Evolutionary conservation across 345 rosid genomes (phyloP).

Genomic region (Euphorbia lathyris): DNA sequence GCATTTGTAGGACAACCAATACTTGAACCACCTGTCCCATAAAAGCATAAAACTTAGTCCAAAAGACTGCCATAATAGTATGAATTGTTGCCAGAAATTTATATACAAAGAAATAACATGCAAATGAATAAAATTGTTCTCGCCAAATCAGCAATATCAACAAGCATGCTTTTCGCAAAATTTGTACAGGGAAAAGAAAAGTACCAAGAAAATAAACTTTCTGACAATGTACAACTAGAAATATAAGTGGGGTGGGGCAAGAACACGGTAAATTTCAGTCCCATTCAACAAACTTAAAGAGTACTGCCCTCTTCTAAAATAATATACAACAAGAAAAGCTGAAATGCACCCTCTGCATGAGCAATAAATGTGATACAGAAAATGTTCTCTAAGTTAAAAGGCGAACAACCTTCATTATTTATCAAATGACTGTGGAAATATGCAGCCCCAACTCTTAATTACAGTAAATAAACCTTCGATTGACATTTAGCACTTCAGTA

Average conservation of each 20-base stretch:
- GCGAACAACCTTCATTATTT: not conserved
- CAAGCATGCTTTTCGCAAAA: not conserved
- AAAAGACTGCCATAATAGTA: conserved; percentile 1
- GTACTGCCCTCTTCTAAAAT: not conserved
- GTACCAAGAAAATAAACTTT: not conserved
- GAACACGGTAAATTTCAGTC: not conserved
- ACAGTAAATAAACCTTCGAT: not conserved
- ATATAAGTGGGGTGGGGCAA: not conserved
- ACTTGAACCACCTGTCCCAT: conserved; percentile 77
- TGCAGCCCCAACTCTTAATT: not conserved
- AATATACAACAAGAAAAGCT: not conserved
- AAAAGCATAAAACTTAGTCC: conserved; percentile 17
- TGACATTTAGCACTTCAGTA: not conserved
- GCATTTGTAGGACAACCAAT: conserved; percentile 79
- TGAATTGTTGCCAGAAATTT: not conserved
- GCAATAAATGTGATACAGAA: not conserved
- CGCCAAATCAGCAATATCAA: not conserved
- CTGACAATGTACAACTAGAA: not conserved
- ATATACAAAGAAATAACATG: not conserved
- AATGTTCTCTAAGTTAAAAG: not conserved
- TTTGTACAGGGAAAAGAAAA: not conserved
- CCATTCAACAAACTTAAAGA: not conserved
- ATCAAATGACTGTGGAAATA: not conserved
- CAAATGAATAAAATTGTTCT: conserved; percentile 2
- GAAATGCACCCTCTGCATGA: not conserved